A percentile compares a stretch with the other conserved stretches of the same genome.
These are phyloP conservation scores for Blastobotrys apis DNA, from an alignment of 1,139 yeast species.

Conservation along the genomic window DNA sequence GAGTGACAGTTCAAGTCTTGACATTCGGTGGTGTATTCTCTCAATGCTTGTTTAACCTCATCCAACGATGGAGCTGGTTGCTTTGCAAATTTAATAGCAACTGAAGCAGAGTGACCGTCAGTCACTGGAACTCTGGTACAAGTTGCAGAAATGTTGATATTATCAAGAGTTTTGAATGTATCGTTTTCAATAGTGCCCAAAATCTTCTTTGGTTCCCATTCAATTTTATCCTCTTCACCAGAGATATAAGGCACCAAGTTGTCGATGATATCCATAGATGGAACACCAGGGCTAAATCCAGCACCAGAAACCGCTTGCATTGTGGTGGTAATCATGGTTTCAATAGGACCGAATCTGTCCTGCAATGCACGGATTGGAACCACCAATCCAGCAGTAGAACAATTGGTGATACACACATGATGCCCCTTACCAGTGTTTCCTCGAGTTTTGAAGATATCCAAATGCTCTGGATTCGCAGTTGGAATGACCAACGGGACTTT, in stretches of 20 bases:
- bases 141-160: constrained; percentile 82
- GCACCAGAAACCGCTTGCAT: constrained; percentile 98
- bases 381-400: constrained; percentile 97
- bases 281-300: constrained; percentile 96
- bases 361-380: constrained; percentile 94
- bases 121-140: constrained; percentile 96
- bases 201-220: constrained; percentile 96
- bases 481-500: constrained; percentile 94
- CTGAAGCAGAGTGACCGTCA: constrained; percentile 97
- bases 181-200: constrained; percentile 54
- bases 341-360: constrained; percentile 84
- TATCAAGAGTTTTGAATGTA: constrained; percentile 43
- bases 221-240: constrained; percentile 98
- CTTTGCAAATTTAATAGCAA: constrained; percentile 75
- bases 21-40: constrained; percentile 83
- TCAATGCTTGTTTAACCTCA: constrained; percentile 63
- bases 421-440: constrained; percentile 62
- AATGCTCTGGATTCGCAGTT: constrained; percentile 90
- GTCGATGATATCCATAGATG: constrained; percentile 91
- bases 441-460: constrained; percentile 66
- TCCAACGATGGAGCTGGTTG: constrained; percentile 83
- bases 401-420: constrained; percentile 91
- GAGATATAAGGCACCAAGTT: constrained; percentile 90
- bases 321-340: constrained; percentile 82
- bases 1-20: constrained; percentile 72